Base-by-base conservation (phyloP, 148 eudicot species). In the Oxyria digyna region DNA sequence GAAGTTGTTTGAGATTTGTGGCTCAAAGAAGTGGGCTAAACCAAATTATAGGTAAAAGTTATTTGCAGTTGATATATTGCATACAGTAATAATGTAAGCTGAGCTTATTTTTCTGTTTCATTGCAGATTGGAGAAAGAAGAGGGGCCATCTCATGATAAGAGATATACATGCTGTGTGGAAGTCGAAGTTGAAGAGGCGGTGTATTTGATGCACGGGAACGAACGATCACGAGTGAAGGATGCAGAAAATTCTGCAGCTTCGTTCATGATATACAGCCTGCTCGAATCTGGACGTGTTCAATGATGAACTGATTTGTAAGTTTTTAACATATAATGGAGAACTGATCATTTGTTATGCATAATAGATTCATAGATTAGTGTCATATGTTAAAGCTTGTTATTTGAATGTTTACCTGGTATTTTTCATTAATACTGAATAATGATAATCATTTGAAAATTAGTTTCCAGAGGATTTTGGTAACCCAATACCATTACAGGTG, bases 171-270 rank as follows among this genome's bases (percentile, higher is more conserved):
- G 89, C 69, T 82, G 91, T 0, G 95, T 85, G 0, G 78, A 83
- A 72, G 74, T 93, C 21, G 84, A 81, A 74, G 78, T 79, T 1
- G 50, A 40, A 0, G 75, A 76, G 4, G 69, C 45, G 0, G 66
- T 77, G 37, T 62, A 80, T 1, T 11, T 54, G 46, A 72, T 73
- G 73, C 12, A 4, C 31, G 96, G 98, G 68, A 79, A 79, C 0
- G 81, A 81, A 45, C 86, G 78, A 69, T 21, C 81, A 1, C 74
- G 81, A 71, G 73, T 85, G 9, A 84, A 74, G 69, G 89, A 89
- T 23, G 90, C 97, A 0, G 92, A 88, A 67, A 85, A 75, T 64
- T 89, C 91, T 45, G 96, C 98, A 8, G 96, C 98, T 65, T 89
- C 89, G 20, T 29, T 21, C 23, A 86, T 93, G 91, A 77, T 87